These are phyloP conservation scores for Nicotiana benthamiana DNA, from an alignment of 257 asterid genomes.

Conservation along the genomic window DNA sequence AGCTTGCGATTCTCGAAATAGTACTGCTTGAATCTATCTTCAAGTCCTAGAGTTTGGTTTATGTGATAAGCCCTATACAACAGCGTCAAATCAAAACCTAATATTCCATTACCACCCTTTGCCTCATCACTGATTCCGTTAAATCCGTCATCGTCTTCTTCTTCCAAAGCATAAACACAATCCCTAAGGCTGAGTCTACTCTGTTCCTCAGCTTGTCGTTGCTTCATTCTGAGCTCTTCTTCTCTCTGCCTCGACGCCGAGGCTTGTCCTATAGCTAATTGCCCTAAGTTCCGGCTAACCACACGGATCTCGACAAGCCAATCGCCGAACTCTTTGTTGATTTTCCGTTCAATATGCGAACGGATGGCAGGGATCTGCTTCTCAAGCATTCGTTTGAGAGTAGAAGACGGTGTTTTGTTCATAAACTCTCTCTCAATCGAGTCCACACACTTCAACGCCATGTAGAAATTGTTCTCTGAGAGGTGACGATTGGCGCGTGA, in stretches of 20 bases:
- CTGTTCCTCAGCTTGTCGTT: constrained; percentile 97
- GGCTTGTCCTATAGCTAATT: constrained; percentile 96
- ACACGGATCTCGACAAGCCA: constrained; percentile 92
- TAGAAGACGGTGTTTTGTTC: constrained; percentile 53
- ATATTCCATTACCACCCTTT: constrained; percentile 32
- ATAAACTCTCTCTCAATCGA: constrained; percentile 52
- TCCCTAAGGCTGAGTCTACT: constrained; percentile 82
- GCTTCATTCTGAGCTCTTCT: constrained; percentile 82
- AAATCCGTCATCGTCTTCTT: constrained; percentile 71
- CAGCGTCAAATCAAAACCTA: constrained; percentile 84
- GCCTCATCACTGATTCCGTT: constrained; percentile 36
- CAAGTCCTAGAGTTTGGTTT: constrained; percentile 79
- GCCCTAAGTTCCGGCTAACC: constrained; percentile 83
- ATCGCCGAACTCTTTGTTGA: constrained; percentile 83
- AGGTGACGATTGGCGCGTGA: constrained; percentile 65
- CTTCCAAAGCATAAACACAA: constrained; percentile 77
- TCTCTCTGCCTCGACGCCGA: constrained; percentile 93
- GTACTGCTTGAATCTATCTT: constrained; percentile 71
- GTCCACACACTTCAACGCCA: constrained; percentile 85
- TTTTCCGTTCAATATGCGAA: constrained; percentile 63
- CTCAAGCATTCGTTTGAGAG: constrained; percentile 72
- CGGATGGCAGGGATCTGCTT: constrained; percentile 90
- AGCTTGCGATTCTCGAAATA: constrained; percentile 89
- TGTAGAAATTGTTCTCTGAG: constrained; percentile 51
- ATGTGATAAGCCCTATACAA: constrained; percentile 81